Conservation (phyloP, 768 basidiomycete genomes). For the Amanita muscaria region DNA sequence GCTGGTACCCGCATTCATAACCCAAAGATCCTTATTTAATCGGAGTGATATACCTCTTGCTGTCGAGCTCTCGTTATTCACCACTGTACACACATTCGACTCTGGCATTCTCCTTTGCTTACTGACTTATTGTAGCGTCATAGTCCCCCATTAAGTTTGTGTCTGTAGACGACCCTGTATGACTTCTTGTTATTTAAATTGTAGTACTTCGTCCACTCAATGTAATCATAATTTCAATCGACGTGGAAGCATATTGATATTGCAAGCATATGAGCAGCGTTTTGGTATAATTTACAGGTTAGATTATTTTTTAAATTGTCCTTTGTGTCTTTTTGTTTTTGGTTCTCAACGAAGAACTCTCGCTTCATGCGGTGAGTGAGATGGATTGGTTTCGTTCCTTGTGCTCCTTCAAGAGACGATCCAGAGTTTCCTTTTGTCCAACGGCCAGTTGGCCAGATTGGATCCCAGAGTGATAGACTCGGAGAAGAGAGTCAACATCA, state of each 20-base stretch:
- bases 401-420: constrained; percentile 78
- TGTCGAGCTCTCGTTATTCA: constrained; percentile 3
- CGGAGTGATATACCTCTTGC: neutral
- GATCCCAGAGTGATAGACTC: constrained; percentile 93
- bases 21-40: constrained; percentile 4
- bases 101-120: neutral
- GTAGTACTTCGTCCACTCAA: too few species aligned
- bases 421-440: constrained; percentile 89
- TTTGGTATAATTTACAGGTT: constrained; percentile 6
- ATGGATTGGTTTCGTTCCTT: constrained; percentile 27
- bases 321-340: constrained; percentile 1
- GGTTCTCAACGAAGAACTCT: neutral
- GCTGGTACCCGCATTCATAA: too few species aligned
- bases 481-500: constrained; percentile 93
- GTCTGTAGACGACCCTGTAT: constrained; percentile 1
- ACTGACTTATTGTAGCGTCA: constrained; percentile 1
- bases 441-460: constrained; percentile 86
- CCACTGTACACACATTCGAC: neutral
- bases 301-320: constrained; percentile 5
- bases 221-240: too few species aligned
- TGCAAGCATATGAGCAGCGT: too few species aligned
- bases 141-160: neutral
- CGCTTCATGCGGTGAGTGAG: neutral
- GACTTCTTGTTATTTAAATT: too few species aligned
- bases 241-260: too few species aligned